These are phyloP conservation scores for Hortaea sp. DNA, from an alignment of 2,329 filamentous ascomycete genomes.

Conservation along the genomic window DNA sequence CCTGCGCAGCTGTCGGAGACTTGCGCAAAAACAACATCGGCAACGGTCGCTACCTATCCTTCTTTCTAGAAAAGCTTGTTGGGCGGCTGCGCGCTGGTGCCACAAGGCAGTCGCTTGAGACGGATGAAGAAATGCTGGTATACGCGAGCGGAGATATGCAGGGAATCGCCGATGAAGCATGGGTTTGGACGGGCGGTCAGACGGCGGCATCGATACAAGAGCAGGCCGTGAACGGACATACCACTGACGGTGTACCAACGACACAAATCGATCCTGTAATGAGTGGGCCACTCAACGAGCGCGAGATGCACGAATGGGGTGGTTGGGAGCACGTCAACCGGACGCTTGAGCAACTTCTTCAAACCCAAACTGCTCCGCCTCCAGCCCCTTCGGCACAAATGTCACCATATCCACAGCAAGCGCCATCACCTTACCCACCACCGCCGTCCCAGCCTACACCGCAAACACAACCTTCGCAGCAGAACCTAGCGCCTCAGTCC, in stretches of 20 bases:
- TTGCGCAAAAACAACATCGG: conserved; percentile 61
- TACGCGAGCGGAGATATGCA: conserved; percentile 84
- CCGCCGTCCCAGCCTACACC: background rate
- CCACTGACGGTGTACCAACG: conserved; percentile 1
- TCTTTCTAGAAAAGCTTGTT: conserved; percentile 63
- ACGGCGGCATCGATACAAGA: conserved; percentile 19
- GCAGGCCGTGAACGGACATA: background rate
- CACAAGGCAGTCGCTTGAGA: conserved; percentile 36
- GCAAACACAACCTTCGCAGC: background rate
- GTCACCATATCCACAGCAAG: conserved; percentile 8
- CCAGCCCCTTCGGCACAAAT: conserved; percentile 8
- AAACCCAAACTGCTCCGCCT: conserved; percentile 29
- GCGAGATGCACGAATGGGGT: conserved; percentile 53
- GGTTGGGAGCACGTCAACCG: conserved; percentile 70
- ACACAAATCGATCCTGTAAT: conserved; percentile 6
- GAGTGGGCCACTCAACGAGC: conserved; percentile 7
- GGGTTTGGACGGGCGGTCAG: conserved; percentile 61
- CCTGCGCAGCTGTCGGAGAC: conserved; percentile 60
- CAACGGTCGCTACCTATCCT: conserved; percentile 71
- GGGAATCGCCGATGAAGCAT: conserved; percentile 63
- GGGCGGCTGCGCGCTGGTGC: conserved; percentile 41
- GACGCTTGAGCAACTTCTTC: conserved; percentile 47
- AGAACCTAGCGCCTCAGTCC: conserved; percentile 6
- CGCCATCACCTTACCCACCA: conserved; percentile 2
- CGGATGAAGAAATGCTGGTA: conserved; percentile 79